Evolutionary conservation across 169 alveolate genomes (phyloP).

Genomic region (Plasmodium gonderi): DNA sequence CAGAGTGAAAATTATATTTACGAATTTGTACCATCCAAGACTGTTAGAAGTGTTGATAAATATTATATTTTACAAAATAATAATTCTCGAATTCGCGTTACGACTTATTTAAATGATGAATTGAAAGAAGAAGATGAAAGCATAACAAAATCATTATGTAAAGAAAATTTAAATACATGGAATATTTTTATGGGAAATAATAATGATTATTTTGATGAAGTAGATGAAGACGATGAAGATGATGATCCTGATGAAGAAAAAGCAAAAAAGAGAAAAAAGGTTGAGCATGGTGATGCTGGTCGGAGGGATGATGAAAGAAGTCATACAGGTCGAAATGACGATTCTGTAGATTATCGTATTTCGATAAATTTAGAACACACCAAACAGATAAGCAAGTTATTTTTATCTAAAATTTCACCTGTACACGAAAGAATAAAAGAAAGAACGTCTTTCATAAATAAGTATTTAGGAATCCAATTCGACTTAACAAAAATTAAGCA

Average conservation of each 20-base stretch:
- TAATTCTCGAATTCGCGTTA: constrained; percentile 38
- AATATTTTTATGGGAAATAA: constrained; percentile 58
- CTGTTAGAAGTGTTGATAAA: constrained; percentile 36
- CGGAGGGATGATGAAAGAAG: background rate
- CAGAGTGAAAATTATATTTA: constrained; percentile 5
- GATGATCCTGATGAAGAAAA: constrained; percentile 34
- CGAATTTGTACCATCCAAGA: constrained; percentile 19
- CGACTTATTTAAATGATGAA: constrained; percentile 27
- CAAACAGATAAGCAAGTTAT: constrained; percentile 51
- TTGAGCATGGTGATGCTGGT: background rate
- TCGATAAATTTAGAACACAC: constrained; percentile 56
- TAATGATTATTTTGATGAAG: constrained; percentile 53
- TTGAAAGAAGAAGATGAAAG: constrained; percentile 5
- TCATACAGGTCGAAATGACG: background rate
- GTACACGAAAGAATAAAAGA: constrained; percentile 68
- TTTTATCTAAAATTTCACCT: constrained; percentile 46
- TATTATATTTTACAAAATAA: constrained; percentile 14
- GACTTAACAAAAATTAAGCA: constrained; percentile 61
- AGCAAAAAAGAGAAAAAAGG: background rate
- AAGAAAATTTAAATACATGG: constrained; percentile 66
- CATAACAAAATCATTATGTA: constrained; percentile 30
- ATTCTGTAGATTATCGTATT: constrained; percentile 60
- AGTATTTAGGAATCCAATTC: constrained; percentile 48
- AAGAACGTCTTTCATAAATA: constrained; percentile 58
- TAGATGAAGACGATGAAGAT: background rate